A percentile compares a stretch with the other conserved stretches of the same genome.
These are phyloP conservation scores for Flaveria brownii DNA, from an alignment of 129 eudicot species.

Conservation along the genomic window DNA sequence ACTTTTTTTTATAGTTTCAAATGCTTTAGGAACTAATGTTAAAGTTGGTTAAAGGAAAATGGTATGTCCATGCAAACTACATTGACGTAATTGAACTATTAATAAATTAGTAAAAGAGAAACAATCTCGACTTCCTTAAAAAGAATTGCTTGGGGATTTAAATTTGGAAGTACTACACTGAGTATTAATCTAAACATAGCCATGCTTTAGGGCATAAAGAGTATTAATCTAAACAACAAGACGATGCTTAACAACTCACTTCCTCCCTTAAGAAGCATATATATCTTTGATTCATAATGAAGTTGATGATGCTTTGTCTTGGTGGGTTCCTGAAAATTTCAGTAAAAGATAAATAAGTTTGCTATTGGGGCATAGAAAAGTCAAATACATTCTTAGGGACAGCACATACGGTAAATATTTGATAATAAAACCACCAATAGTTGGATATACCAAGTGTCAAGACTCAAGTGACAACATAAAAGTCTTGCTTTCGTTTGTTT, in stretches of 20 bases:
- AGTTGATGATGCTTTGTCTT: constrained; percentile 86
- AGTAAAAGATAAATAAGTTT: constrained; percentile 5
- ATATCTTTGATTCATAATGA: constrained; percentile 78
- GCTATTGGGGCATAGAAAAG: not conserved
- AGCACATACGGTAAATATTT: not conserved
- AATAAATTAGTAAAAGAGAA: not conserved
- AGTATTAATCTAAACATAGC: not conserved
- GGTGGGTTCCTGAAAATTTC: constrained; percentile 60
- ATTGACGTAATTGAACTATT: not conserved
- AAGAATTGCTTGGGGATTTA: not conserved
- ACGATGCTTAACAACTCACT: constrained; percentile 39
- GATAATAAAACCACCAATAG: constrained; percentile 2
- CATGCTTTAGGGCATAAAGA: not conserved
- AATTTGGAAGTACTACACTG: not conserved
- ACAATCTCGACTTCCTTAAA: not conserved
- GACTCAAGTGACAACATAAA: not conserved
- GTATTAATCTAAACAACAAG: not conserved
- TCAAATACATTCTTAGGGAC: not conserved
- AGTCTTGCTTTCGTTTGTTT: no score
- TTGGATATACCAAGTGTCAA: constrained; percentile 7
- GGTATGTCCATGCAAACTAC: not conserved
- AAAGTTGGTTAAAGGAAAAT: not conserved
- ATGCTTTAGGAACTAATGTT: not conserved
- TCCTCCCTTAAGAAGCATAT: constrained; percentile 85
- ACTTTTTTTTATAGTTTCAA: not conserved